phyloP scores from a whole-genome alignment of 768 basidiomycete species.

The Kwoniella sp. region DNA sequence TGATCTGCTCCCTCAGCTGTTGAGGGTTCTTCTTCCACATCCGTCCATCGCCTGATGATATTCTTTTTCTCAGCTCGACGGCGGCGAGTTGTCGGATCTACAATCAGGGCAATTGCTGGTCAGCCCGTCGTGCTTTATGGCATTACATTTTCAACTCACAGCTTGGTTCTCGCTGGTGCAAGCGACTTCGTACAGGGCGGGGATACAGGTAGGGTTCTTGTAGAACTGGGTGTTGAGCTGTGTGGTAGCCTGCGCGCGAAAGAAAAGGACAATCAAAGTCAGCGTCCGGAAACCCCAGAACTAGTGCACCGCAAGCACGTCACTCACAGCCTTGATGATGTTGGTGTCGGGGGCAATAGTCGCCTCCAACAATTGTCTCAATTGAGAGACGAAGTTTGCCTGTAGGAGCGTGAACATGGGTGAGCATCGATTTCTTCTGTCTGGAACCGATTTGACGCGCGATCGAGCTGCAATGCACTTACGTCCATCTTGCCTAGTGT shows the following conservation, averaged over 20 bases:
- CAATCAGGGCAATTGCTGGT: not conserved
- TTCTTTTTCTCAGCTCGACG: slow-evolving; percentile 93
- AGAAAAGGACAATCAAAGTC: not conserved
- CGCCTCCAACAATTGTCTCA: slow-evolving; percentile 83
- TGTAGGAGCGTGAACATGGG: slow-evolving; percentile 25
- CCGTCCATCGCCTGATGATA: slow-evolving; percentile 74
- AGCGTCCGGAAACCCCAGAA: not conserved
- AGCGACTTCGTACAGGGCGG: slow-evolving; percentile 83
- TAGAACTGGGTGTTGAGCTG: slow-evolving; percentile 90
- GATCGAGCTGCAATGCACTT: slow-evolving; percentile 10
- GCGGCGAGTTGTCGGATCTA: slow-evolving; percentile 96
- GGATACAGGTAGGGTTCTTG: slow-evolving; percentile 85
- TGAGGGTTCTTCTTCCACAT: slow-evolving; percentile 76
- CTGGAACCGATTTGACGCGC: not conserved
- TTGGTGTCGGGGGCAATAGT: slow-evolving; percentile 85
- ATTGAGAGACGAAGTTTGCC: slow-evolving; percentile 68
- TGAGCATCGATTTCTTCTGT: not conserved
- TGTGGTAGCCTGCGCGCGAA: slow-evolving; percentile 72
- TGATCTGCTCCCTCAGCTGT: slow-evolving; percentile 77
- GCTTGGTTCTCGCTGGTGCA: slow-evolving; percentile 79
- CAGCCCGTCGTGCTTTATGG: not conserved
- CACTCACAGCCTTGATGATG: slow-evolving; percentile 81
- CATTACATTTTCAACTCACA: slow-evolving; percentile 62
- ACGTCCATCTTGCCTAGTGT: slow-evolving; percentile 37
- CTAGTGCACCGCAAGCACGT: not conserved